Conservation (phyloP, 805 yeast genomes). For the Cyberlindnera lachancei region DNA sequence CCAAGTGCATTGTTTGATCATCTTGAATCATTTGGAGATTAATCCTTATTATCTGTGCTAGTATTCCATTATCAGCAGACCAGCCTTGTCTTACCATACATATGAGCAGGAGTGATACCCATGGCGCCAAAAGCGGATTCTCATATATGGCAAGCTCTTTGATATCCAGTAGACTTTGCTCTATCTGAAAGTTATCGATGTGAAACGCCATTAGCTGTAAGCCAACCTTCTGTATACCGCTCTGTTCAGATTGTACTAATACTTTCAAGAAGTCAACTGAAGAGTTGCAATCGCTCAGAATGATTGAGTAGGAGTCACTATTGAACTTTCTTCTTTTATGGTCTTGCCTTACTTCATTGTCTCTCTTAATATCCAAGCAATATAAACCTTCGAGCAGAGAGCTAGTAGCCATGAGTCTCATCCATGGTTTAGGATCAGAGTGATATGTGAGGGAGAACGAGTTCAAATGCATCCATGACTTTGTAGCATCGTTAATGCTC, state of each 20-base stretch:
- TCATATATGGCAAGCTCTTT: conserved; percentile 11
- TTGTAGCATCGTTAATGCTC: background rate
- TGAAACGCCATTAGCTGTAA: conserved; percentile 26
- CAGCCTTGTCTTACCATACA: conserved; percentile 16
- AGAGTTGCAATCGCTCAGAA: conserved; percentile 22
- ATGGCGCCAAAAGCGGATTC: conserved; percentile 4
- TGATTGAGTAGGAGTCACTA: conserved; percentile 17
- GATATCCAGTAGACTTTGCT: conserved; percentile 1
- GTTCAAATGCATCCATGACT: conserved; percentile 23
- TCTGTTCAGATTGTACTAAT: conserved; percentile 4
- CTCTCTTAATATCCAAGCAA: background rate
- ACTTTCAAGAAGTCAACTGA: conserved; percentile 19
- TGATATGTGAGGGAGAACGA: conserved; percentile 6
- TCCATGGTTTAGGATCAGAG: conserved; percentile 30
- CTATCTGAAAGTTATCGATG: conserved; percentile 8
- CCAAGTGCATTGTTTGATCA: conserved; percentile 13
- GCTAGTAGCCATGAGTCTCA: conserved; percentile 29
- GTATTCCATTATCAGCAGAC: conserved; percentile 10
- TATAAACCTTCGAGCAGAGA: conserved; percentile 20
- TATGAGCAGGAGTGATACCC: conserved; percentile 15
- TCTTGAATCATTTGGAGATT: conserved; percentile 28
- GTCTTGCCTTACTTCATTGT: conserved; percentile 3
- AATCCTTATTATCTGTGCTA: conserved; percentile 22
- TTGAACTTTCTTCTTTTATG: conserved; percentile 26
- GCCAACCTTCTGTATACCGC: conserved; percentile 8